Percentiles rank a stretch among this genome's conserved stretches.
Conservation (phyloP, 768 basidiomycete species). For the Pholiota microspora region DNA sequence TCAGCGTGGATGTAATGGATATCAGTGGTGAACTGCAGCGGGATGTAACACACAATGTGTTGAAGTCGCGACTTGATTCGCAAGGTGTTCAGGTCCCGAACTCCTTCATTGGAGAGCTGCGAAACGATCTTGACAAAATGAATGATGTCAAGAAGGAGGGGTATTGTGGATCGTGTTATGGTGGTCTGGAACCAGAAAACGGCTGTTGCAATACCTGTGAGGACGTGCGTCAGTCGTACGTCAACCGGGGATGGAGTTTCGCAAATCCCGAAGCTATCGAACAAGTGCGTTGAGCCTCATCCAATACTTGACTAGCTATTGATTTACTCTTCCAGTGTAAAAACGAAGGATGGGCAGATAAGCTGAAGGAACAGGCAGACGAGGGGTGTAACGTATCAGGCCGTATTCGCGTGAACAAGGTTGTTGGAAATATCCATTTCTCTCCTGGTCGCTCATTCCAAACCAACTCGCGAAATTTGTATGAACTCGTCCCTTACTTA, state of each 20-base stretch:
- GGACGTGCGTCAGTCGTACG: slow-evolving; percentile 87
- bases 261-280: slow-evolving; percentile 86
- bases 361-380: slow-evolving; percentile 84
- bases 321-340: slow-evolving; percentile 61
- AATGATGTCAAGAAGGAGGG: slow-evolving; percentile 54
- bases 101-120: slow-evolving; percentile 58
- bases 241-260: slow-evolving; percentile 95
- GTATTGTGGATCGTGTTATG: slow-evolving; percentile 97
- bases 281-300: slow-evolving; percentile 56
- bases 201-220: slow-evolving; percentile 98
- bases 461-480: slow-evolving; percentile 69
- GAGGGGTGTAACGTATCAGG: slow-evolving; percentile 96
- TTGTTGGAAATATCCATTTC: slow-evolving; percentile 92
- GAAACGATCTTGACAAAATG: slow-evolving; percentile 85
- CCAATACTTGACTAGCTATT: not conserved
- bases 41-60: slow-evolving; percentile 85
- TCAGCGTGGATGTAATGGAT: slow-evolving; percentile 97
- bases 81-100: slow-evolving; percentile 58
- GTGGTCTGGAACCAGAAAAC: slow-evolving; percentile 67
- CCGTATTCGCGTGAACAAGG: slow-evolving; percentile 93
- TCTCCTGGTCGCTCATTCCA: slow-evolving; percentile 97
- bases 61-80: slow-evolving; percentile 74
- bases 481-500: slow-evolving; percentile 94
- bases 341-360: slow-evolving; percentile 93
- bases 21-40: slow-evolving; percentile 95